phyloP scores from a whole-genome alignment of 306 rosid species.

The Vigna angularis region DNA sequence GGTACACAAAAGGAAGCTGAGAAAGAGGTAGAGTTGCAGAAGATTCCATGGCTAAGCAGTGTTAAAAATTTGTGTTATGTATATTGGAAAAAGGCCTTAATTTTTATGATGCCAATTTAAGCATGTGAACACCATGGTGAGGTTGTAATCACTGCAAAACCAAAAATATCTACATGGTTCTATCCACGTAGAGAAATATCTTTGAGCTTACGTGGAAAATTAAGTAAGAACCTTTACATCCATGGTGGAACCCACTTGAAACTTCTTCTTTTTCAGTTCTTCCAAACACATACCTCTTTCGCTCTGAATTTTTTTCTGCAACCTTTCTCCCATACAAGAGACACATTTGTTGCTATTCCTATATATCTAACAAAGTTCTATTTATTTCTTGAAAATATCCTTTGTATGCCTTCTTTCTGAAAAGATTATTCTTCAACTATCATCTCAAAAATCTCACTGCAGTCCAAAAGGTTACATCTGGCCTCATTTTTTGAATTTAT shows the following conservation, averaged over 20 bases:
- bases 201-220: conserved; percentile 36
- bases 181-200: conserved; percentile 52
- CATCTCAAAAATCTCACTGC: not conserved
- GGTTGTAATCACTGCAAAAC: conserved; percentile 25
- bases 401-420: not conserved
- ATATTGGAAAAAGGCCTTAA: conserved; percentile 25
- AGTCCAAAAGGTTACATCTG: not conserved
- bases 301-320: conserved; percentile 1
- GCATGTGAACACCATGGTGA: conserved; percentile 1
- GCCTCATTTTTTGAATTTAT: not conserved
- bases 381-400: not conserved
- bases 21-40: conserved; percentile 56
- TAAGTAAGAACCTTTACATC: not conserved
- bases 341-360: not conserved
- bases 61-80: not conserved
- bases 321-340: not conserved
- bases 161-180: conserved; percentile 51
- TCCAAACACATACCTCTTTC: not conserved
- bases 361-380: not conserved
- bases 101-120: conserved; percentile 16
- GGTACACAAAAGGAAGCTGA: conserved; percentile 65
- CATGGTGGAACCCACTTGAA: conserved; percentile 44
- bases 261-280: too few relatives aligned
- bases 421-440: not conserved
- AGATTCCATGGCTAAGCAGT: conserved; percentile 64